Percentiles rank a stretch among this genome's conserved stretches.
Conservation (phyloP, 31 red algal genomes). For the Endocladia muricata region DNA sequence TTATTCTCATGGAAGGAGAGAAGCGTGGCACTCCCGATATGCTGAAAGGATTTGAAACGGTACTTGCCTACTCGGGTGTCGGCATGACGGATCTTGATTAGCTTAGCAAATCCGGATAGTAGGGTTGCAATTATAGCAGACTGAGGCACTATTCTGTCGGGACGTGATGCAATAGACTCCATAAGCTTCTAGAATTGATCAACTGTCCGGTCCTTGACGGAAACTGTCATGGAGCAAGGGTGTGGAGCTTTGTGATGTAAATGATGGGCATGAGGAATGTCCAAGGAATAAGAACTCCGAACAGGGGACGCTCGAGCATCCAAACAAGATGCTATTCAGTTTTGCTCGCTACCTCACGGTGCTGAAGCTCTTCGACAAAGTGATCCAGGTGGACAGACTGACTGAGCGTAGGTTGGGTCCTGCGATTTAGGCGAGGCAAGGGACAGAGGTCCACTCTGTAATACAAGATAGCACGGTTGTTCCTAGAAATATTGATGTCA, state of each 20-base stretch:
- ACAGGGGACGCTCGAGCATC: not conserved
- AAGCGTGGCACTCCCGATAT: conserved; percentile 21
- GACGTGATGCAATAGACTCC: not conserved
- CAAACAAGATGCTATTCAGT: not conserved
- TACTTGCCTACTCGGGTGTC: conserved; percentile 32
- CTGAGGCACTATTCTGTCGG: not conserved
- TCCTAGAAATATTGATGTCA: not conserved
- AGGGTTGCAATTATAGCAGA: not conserved
- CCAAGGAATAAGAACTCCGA: not conserved
- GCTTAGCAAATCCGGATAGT: conserved; percentile 11
- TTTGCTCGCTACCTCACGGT: not conserved
- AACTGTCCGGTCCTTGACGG: not conserved
- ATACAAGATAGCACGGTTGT: no score
- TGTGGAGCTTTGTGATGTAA: conserved; percentile 20
- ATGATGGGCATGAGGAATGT: not conserved
- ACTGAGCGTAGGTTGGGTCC: conserved; percentile 3
- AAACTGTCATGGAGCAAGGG: not conserved
- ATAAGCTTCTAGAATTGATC: conserved; percentile 10
- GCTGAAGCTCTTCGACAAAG: conserved; percentile 24
- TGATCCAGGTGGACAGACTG: not conserved
- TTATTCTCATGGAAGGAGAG: conserved; percentile 23
- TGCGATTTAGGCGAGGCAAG: conserved; percentile 6
- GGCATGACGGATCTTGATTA: conserved; percentile 12
- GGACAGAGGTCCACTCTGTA: not conserved
- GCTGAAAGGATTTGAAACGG: conserved; percentile 40